phyloP scores from a whole-genome alignment of 73 alveolate genomes.

The Tetrahymena elliotti region DNA sequence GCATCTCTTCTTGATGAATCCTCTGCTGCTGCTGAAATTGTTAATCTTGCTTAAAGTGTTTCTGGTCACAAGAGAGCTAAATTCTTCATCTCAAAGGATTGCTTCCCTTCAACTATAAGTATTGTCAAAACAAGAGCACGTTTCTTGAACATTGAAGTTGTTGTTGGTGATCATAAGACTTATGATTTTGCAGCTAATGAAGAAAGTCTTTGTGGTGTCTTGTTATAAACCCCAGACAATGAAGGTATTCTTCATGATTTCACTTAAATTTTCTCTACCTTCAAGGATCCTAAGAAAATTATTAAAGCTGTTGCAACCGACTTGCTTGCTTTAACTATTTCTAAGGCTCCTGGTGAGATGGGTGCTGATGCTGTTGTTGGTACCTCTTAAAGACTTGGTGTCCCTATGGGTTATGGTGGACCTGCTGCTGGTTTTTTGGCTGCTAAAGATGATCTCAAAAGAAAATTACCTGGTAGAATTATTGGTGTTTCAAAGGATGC shows the following conservation, averaged over 20 bases:
- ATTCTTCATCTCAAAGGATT: slow-evolving; percentile 55
- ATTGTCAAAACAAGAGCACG: slow-evolving; percentile 74
- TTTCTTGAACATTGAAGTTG: slow-evolving; percentile 66
- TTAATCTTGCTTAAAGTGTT: slow-evolving; percentile 62
- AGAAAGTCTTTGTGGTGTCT: slow-evolving; percentile 58
- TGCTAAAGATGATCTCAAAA: slow-evolving; percentile 59
- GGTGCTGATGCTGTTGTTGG: slow-evolving; percentile 92
- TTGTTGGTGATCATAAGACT: slow-evolving; percentile 50
- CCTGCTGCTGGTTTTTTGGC: slow-evolving; percentile 95
- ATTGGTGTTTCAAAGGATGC: slow-evolving; percentile 81
- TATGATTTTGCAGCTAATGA: slow-evolving; percentile 43
- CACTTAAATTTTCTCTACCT: slow-evolving; percentile 38
- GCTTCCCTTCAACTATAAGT: slow-evolving; percentile 77
- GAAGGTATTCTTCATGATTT: slow-evolving; percentile 58
- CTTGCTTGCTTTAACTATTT: slow-evolving; percentile 39
- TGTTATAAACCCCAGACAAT: slow-evolving; percentile 62
- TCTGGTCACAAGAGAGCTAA: slow-evolving; percentile 52
- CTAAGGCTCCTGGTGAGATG: slow-evolving; percentile 77
- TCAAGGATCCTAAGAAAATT: slow-evolving; percentile 22
- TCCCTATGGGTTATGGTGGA: slow-evolving; percentile 95
- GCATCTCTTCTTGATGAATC: slow-evolving; percentile 93
- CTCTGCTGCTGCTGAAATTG: slow-evolving; percentile 93
- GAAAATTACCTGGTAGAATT: slow-evolving; percentile 93
- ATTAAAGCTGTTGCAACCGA: slow-evolving; percentile 49
- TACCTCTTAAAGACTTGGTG: slow-evolving; percentile 84